phyloP scores from a whole-genome alignment of 495 filamentous ascomycete genomes.

The Neurospora intermedia region DNA sequence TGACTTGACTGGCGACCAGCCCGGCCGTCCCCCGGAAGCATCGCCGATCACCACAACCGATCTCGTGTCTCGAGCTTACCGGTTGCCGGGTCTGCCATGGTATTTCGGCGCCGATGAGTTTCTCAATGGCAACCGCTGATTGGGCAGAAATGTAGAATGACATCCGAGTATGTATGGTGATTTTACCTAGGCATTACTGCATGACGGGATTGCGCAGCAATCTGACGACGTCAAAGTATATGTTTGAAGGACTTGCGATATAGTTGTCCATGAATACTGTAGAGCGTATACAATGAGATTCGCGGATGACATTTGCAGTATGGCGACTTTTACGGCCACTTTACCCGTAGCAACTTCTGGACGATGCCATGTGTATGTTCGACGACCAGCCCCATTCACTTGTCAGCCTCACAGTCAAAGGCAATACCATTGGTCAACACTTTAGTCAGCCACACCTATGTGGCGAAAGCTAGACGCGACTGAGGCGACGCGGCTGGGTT shows the following conservation, averaged over 20 bases:
- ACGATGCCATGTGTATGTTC: conserved; percentile 2
- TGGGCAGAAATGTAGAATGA: neutral
- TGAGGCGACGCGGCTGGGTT: neutral
- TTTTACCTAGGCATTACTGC: neutral
- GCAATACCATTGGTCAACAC: neutral
- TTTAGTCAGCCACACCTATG: neutral
- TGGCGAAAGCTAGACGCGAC: neutral
- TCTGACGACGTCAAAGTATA: neutral
- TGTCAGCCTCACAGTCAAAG: conserved; percentile 1
- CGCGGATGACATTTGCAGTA: neutral
- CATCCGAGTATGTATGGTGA: neutral
- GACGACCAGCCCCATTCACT: conserved; percentile 5
- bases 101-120: neutral
- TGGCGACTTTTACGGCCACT: neutral
- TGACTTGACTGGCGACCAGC: neutral
- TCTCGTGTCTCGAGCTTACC: neutral
- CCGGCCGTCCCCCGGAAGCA: neutral
- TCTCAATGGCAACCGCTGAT: neutral
- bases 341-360: conserved; percentile 1
- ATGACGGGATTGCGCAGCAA: neutral
- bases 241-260: neutral
- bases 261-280: neutral
- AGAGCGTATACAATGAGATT: neutral
- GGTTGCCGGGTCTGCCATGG: neutral
- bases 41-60: neutral